Conservation (phyloP, 768 basidiomycete species). For the Lactarius akahatsu region DNA sequence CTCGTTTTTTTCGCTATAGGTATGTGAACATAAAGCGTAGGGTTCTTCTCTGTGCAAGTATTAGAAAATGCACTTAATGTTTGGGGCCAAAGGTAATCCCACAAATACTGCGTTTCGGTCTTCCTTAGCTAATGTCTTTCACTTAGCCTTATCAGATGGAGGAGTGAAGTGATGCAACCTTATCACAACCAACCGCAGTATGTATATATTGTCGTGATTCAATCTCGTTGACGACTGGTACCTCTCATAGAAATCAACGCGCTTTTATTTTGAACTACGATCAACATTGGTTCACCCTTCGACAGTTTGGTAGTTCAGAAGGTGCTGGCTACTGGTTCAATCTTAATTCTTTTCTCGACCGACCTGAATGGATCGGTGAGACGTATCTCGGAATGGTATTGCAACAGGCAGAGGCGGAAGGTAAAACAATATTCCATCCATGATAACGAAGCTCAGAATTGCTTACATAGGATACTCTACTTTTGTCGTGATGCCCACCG, state of each 20-base stretch:
- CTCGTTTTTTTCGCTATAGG: background rate
- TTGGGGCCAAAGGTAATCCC: slow-evolving; percentile 72
- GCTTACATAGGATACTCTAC: slow-evolving; percentile 66
- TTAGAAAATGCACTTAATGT: slow-evolving; percentile 80
- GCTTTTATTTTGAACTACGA: slow-evolving; percentile 86
- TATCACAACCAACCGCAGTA: slow-evolving; percentile 80
- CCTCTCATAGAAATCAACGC: slow-evolving; percentile 60
- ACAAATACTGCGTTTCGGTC: background rate
- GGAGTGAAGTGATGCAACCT: slow-evolving; percentile 75
- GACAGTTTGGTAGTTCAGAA: slow-evolving; percentile 65
- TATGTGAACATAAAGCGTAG: slow-evolving; percentile 39
- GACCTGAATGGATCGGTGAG: slow-evolving; percentile 81
- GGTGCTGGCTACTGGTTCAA: slow-evolving; percentile 84
- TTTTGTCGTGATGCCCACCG: slow-evolving; percentile 68
- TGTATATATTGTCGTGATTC: slow-evolving; percentile 29
- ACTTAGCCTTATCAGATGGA: slow-evolving; percentile 76
- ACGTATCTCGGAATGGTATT: slow-evolving; percentile 84
- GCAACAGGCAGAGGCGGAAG: slow-evolving; percentile 83
- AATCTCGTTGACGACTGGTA: slow-evolving; percentile 21
- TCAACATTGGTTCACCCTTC: slow-evolving; percentile 88
- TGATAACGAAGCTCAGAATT: slow-evolving; percentile 11
- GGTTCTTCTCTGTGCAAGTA: slow-evolving; percentile 92
- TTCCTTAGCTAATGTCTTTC: background rate
- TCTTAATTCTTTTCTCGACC: slow-evolving; percentile 68
- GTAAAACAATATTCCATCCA: slow-evolving; percentile 40